A percentile compares a stretch with the other conserved stretches of the same genome.
Conservation (phyloP, 2,329 filamentous ascomycete species). For the Cadophora malorum region DNA sequence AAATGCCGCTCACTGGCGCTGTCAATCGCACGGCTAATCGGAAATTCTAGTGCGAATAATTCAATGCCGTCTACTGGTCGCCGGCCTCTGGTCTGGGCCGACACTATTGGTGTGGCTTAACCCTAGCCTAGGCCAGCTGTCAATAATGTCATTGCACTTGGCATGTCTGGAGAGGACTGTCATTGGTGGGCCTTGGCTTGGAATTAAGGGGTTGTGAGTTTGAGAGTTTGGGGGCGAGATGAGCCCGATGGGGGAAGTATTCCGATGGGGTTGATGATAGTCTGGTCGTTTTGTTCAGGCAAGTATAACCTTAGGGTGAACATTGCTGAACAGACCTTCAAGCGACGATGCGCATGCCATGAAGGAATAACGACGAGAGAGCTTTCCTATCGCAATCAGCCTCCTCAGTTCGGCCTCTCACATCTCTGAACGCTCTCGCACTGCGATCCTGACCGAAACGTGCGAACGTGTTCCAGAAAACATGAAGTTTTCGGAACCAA, state of each 20-base stretch:
- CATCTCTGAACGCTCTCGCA: neutral
- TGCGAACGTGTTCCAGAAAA: constrained; percentile 15
- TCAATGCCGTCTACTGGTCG: constrained; percentile 1
- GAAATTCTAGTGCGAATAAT: neutral
- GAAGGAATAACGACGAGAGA: neutral
- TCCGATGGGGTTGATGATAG: neutral
- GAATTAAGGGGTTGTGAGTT: neutral
- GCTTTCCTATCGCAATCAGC: neutral
- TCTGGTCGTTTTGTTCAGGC: neutral
- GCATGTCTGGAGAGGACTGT: neutral
- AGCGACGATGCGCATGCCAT: neutral
- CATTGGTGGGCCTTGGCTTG: neutral
- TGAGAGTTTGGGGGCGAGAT: neutral
- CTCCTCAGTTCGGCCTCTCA: neutral
- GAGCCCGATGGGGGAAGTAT: neutral
- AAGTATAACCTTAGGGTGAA: too few relatives aligned
- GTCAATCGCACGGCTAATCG: constrained; percentile 14
- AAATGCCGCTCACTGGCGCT: constrained; percentile 16
- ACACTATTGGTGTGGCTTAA: neutral
- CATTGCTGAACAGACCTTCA: neutral
- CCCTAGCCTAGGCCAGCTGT: constrained; percentile 9
- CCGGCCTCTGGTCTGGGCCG: neutral
- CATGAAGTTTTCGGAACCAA: neutral
- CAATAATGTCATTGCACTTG: constrained; percentile 13
- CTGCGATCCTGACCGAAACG: neutral